These are phyloP conservation scores for Cinnamomum chago DNA, from an alignment of 164 flowering plant genomes.

Conservation along the genomic window DNA sequence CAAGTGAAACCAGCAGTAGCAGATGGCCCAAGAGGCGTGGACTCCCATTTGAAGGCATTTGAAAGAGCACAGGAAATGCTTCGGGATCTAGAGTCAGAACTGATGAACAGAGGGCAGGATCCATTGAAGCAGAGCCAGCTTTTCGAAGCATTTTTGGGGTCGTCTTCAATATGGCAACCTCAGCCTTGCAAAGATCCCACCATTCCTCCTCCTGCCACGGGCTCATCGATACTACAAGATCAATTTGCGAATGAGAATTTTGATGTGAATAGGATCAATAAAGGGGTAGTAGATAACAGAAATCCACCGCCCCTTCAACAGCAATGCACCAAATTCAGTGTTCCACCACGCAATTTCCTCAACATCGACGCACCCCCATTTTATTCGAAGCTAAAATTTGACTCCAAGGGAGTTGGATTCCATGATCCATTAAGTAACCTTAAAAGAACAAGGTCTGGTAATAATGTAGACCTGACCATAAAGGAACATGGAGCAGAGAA, in stretches of 20 bases:
- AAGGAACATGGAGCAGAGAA: background rate
- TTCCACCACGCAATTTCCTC: slow-evolving; percentile 33
- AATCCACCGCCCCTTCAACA: slow-evolving; percentile 2
- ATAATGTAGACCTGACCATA: slow-evolving; percentile 20
- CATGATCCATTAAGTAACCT: slow-evolving; percentile 39
- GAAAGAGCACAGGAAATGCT: slow-evolving; percentile 99
- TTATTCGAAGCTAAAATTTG: slow-evolving; percentile 37
- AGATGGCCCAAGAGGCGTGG: slow-evolving; percentile 87
- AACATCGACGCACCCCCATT: slow-evolving; percentile 77
- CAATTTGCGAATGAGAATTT: slow-evolving; percentile 67
- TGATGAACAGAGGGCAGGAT: slow-evolving; percentile 62
- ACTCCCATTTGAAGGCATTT: slow-evolving; percentile 95
- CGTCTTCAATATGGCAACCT: slow-evolving; percentile 96
- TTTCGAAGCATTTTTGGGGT: slow-evolving; percentile 74
- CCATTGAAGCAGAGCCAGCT: slow-evolving; percentile 63
- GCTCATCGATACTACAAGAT: slow-evolving; percentile 14
- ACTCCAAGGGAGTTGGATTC: slow-evolving; percentile 17
- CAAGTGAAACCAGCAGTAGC: slow-evolving; percentile 71
- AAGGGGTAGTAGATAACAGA: slow-evolving; percentile 12
- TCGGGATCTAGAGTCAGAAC: slow-evolving; percentile 71
- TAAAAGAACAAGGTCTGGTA: slow-evolving; percentile 74
- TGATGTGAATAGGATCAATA: slow-evolving; percentile 22
- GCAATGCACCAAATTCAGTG: background rate
- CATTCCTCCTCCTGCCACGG: slow-evolving; percentile 8
- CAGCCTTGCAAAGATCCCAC: slow-evolving; percentile 74